phyloP scores from a whole-genome alignment of 352 stramenopile species.

The Phytopythium cucurbitacearum region DNA sequence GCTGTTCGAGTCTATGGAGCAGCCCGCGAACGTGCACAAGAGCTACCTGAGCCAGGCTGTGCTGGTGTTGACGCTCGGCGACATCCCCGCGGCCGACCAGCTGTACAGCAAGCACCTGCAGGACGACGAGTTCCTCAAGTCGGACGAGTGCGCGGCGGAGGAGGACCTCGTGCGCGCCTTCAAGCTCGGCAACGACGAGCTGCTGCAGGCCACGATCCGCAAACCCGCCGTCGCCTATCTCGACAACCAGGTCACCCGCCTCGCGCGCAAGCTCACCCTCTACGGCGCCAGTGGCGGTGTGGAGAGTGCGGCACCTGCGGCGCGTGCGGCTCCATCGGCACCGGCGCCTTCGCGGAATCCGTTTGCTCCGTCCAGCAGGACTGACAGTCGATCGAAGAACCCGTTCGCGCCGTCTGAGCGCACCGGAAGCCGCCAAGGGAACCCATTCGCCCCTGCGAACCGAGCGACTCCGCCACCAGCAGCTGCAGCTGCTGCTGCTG shows the following conservation, averaged over 20 bases:
- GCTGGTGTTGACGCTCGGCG: constrained; percentile 44
- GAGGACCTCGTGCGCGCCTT: constrained; percentile 77
- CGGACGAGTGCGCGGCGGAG: constrained; percentile 69
- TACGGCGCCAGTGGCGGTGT: constrained; percentile 26
- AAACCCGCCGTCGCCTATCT: constrained; percentile 75
- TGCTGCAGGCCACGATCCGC: constrained; percentile 65
- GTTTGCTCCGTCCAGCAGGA: not conserved
- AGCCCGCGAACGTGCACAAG: constrained; percentile 69
- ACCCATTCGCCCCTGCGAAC: constrained; percentile 6
- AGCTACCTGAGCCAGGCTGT: constrained; percentile 68
- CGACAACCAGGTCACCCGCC: constrained; percentile 70
- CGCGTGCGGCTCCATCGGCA: constrained; percentile 10
- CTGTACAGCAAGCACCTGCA: constrained; percentile 75
- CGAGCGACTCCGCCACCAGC: not conserved
- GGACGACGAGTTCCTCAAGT: constrained; percentile 65
- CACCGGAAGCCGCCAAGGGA: not conserved
- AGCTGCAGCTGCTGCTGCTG: constrained; percentile 4
- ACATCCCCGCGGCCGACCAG: constrained; percentile 72
- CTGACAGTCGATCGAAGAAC: constrained; percentile 10
- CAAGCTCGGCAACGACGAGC: constrained; percentile 73
- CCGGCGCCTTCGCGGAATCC: constrained; percentile 16
- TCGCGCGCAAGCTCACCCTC: constrained; percentile 66
- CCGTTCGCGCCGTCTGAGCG: constrained; percentile 29
- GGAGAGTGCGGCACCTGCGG: not conserved
- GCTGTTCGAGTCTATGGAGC: constrained; percentile 64